Evolutionary conservation across 306 rosid genomes (phyloP), one percentile per base, ranked within the genome.

Genomic region (Malus sieversii): DNA sequence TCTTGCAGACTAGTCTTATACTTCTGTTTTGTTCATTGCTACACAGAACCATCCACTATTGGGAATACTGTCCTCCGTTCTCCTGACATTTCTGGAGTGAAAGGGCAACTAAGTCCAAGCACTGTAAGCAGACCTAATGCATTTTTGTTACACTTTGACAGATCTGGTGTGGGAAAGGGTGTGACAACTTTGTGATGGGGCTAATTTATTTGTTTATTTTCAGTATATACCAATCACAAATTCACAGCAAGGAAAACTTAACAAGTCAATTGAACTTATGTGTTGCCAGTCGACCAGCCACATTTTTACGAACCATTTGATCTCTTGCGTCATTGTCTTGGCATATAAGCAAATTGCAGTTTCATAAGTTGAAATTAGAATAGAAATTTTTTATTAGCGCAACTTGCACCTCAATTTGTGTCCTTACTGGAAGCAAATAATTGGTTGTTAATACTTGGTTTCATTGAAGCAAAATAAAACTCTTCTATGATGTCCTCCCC

Each of bases 111-210:
- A 44, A 86, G 78, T 80, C 84, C 82, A 77, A 78, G 79, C 84
- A 76, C 88, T 25, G 99, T 96, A 88, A 92, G 99, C 87, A 68
- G 45, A 85, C 72, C 72, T 25, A 72, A 81, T 23, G 30, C 42
- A 22, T 45, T 66, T 60, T 53, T 45, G 32, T 79, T 62, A 35
- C 63, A 25, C 77, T 78, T 65, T 82, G 72, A 69, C 67, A 71
- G 69, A 69, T 70, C 27, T 59, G 38, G 70, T 75, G 40, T 32
- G 76, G 10, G 44, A 19, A 22, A 61, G 63, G 75, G 53, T 72
- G 66, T 15, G 29, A n/a, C 2, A 29, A 59, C 6, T 38, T 38
- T 53, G 18, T 42, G 27, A 33, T 4, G 30, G 59, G 45, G 68
- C 27, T 22, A 66, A 65, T 66, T 16, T 66, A 66, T n/a, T 55